phyloP scores from a whole-genome alignment of 2,329 filamentous ascomycete genomes.

The Fusarium sp. region DNA sequence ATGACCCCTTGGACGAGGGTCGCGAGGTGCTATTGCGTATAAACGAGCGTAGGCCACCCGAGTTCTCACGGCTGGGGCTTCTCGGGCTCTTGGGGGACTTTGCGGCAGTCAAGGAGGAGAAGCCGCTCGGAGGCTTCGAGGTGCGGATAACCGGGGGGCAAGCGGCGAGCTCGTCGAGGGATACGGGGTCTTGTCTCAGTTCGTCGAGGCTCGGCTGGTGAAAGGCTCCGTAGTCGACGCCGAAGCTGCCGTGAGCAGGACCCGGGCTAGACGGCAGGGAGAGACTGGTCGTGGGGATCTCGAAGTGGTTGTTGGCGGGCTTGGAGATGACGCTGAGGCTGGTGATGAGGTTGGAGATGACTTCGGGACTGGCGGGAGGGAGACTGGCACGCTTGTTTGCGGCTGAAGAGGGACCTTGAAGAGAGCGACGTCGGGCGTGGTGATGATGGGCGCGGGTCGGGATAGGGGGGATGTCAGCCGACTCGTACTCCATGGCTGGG shows the following conservation, averaged over 20 bases:
- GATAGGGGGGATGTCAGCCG: conserved; percentile 48
- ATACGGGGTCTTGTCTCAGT: conserved; percentile 57
- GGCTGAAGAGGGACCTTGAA: conserved; percentile 24
- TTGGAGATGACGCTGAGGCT: conserved; percentile 76
- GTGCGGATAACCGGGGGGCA: conserved; percentile 82
- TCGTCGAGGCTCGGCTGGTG: conserved; percentile 63
- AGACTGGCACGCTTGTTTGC: conserved; percentile 39
- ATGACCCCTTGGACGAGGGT: conserved; percentile 70
- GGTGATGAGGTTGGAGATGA: conserved; percentile 78
- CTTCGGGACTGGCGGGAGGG: conserved; percentile 70
- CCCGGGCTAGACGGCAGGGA: conserved; percentile 51
- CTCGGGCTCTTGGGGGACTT: conserved; percentile 63
- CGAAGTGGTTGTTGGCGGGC: conserved; percentile 77
- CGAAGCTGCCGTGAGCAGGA: conserved; percentile 68
- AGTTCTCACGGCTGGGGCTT: conserved; percentile 61
- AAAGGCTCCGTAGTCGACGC: conserved; percentile 79
- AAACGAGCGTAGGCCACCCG: conserved; percentile 68
- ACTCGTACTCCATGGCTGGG: conserved; percentile 45
- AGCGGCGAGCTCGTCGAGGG: conserved; percentile 71
- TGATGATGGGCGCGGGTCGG: conserved; percentile 43
- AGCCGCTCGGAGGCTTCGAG: conserved; percentile 82
- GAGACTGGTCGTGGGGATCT: conserved; percentile 61
- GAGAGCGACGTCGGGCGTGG: conserved; percentile 31
- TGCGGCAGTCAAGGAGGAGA: conserved; percentile 76
- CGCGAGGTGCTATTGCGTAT: conserved; percentile 64